Base-by-base conservation (phyloP, 2,329 filamentous ascomycete genomes). In the Eutypella sp. region DNA sequence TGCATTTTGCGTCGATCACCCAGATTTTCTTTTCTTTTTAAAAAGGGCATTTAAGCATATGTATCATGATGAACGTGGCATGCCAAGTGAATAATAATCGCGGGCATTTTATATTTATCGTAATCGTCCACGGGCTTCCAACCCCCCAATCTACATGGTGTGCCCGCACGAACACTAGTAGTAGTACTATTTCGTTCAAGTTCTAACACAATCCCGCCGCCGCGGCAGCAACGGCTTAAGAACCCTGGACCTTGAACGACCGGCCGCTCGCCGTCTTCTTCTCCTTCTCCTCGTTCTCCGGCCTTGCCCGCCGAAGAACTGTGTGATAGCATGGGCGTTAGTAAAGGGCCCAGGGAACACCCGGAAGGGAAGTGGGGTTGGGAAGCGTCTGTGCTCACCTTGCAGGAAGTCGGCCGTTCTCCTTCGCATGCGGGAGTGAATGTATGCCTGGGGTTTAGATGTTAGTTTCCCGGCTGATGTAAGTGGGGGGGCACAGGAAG, bases 361-460 rank as follows among this genome's bases (percentile, higher is more conserved):
- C 10, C 2, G 15, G 10, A 10, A 15, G 5, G 5, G 33, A 57
- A 23, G 22, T 23, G 23, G 24, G 33, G 9, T 11, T 13, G n/a
- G 13, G 25, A 29, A 7, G 1, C n/a, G 4, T 10, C 33, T 16
- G 18, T 43, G 42, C 76, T 65, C 74, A 92, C 89, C 89, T 80
- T 99, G 95, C 47, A 99, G 82, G 75, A 99, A 99, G 68, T 99
- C 95, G 41, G 93, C 93, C 9, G 95, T 99, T 67, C 93, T 83
- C 75, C 92, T 89, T 65, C 93, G 85, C 93, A 99, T 99, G 62
- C 95, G 83, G 27, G 91, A 95, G 77, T 99, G 93, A 55, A 99
- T 99, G 64, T 96, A 99, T 44, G 95, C 93, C 81, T 84, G 53
- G 6, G 4, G n/a, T n/a, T 10, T 48, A 27, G 24, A 40, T 47